Conservation (phyloP, 192 early-diverging fungal species). For the Coemansia guatemalensis region DNA sequence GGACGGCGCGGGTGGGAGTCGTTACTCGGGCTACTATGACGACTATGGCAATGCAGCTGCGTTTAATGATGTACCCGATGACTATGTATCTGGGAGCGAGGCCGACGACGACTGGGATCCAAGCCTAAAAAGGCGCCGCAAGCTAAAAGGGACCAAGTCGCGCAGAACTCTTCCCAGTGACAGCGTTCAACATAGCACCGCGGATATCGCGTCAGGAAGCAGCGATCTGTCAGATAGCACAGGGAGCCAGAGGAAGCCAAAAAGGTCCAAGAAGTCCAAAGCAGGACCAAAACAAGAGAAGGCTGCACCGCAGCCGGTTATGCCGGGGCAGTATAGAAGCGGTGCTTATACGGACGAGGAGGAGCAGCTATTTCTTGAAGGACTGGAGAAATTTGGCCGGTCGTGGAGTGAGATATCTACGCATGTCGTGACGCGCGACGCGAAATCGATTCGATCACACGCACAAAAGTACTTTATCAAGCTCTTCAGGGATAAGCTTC, state of each 20-base stretch:
- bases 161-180: conserved; percentile 14
- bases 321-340: conserved; percentile 53
- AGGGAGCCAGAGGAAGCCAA: conserved; percentile 19
- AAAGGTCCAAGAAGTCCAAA: conserved; percentile 13
- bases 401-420: conserved; percentile 77
- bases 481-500: conserved; percentile 76
- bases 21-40: conserved; percentile 59
- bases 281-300: conserved; percentile 20
- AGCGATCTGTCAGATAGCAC: conserved; percentile 15
- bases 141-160: conserved; percentile 27
- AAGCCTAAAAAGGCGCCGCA: conserved; percentile 35
- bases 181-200: not conserved
- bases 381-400: conserved; percentile 77
- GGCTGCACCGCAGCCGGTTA: conserved; percentile 37
- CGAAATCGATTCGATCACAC: conserved; percentile 84
- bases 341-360: conserved; percentile 82
- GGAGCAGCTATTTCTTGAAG: conserved; percentile 71
- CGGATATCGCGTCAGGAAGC: not conserved
- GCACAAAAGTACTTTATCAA: conserved; percentile 94
- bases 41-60: conserved; percentile 42
- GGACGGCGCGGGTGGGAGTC: conserved; percentile 58
- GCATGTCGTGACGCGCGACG: conserved; percentile 75
- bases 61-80: conserved; percentile 48
- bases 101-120: conserved; percentile 49
- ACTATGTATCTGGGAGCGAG: conserved; percentile 46